phyloP scores from a whole-genome alignment of 805 yeast genomes.

The Yamadazyma endophytica region DNA sequence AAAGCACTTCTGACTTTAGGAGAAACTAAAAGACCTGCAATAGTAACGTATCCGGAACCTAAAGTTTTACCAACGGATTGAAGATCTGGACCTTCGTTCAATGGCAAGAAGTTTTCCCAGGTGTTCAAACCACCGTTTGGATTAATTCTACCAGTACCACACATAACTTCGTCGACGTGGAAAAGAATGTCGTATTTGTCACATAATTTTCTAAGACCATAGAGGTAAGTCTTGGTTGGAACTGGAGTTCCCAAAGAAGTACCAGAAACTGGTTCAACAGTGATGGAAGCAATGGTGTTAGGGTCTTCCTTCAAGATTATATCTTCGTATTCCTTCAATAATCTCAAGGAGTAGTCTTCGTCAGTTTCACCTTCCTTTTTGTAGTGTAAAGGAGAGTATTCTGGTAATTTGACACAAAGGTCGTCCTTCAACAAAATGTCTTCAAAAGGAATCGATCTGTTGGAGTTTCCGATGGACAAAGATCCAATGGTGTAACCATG shows the following conservation, averaged over 20 bases:
- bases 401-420: slow-evolving; percentile 17
- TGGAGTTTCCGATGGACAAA: slow-evolving; percentile 17
- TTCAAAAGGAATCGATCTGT: slow-evolving; percentile 16
- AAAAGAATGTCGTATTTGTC: slow-evolving; percentile 27
- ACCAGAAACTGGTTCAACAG: slow-evolving; percentile 26
- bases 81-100: slow-evolving; percentile 24
- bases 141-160: slow-evolving; percentile 30
- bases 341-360: slow-evolving; percentile 18
- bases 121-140: slow-evolving; percentile 23
- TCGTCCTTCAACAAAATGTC: slow-evolving; percentile 17
- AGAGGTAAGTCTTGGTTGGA: slow-evolving; percentile 23
- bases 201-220: slow-evolving; percentile 25
- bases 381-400: slow-evolving; percentile 26
- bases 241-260: slow-evolving; percentile 23
- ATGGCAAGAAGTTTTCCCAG: slow-evolving; percentile 25
- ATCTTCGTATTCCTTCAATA: slow-evolving; percentile 20
- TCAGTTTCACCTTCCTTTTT: slow-evolving; percentile 17
- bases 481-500: slow-evolving; percentile 27
- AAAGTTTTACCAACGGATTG: slow-evolving; percentile 29
- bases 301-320: slow-evolving; percentile 22
- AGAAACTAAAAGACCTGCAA: slow-evolving; percentile 26
- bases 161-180: slow-evolving; percentile 33
- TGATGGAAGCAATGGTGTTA: slow-evolving; percentile 22
- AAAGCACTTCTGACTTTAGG: slow-evolving; percentile 20
- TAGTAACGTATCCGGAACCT: slow-evolving; percentile 28